Conservation (phyloP, 352 stramenopile species). For the Globisporangium viniferum region DNA sequence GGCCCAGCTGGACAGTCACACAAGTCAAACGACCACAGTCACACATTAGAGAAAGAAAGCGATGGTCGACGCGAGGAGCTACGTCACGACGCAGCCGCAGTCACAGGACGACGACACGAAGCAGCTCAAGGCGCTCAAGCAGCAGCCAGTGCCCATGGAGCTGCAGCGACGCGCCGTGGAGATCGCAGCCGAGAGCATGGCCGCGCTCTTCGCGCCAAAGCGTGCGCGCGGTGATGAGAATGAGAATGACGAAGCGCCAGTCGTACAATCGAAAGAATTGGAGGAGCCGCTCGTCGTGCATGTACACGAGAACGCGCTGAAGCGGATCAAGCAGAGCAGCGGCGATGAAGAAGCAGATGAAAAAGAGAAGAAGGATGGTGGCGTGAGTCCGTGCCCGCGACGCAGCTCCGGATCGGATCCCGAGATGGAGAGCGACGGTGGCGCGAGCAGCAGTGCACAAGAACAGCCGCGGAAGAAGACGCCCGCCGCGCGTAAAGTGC, state of each 20-base stretch:
- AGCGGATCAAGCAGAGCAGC: neutral
- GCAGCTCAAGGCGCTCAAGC: neutral
- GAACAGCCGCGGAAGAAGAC: neutral
- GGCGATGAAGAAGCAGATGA: neutral
- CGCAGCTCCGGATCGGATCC: slow-evolving; percentile 12
- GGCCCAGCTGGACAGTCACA: neutral
- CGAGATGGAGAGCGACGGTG: slow-evolving; percentile 13
- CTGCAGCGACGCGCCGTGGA: slow-evolving; percentile 11
- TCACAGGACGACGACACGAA: neutral
- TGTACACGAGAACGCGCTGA: neutral
- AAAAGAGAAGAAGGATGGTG: neutral
- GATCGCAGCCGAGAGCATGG: slow-evolving; percentile 16
- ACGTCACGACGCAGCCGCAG: neutral
- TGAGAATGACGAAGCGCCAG: neutral
- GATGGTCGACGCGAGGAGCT: slow-evolving; percentile 9
- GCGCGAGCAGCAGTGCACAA: slow-evolving; percentile 12
- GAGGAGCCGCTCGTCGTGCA: neutral
- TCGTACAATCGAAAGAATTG: neutral
- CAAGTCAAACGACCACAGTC: neutral
- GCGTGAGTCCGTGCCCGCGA: neutral
- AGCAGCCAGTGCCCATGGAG: neutral
- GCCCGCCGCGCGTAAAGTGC: slow-evolving; percentile 11
- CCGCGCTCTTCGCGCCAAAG: slow-evolving; percentile 6
- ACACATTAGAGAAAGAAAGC: slow-evolving; percentile 3
- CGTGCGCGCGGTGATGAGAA: neutral